Conservation (phyloP, 2,329 filamentous ascomycete species). For the Aspergillus amoenus region DNA sequence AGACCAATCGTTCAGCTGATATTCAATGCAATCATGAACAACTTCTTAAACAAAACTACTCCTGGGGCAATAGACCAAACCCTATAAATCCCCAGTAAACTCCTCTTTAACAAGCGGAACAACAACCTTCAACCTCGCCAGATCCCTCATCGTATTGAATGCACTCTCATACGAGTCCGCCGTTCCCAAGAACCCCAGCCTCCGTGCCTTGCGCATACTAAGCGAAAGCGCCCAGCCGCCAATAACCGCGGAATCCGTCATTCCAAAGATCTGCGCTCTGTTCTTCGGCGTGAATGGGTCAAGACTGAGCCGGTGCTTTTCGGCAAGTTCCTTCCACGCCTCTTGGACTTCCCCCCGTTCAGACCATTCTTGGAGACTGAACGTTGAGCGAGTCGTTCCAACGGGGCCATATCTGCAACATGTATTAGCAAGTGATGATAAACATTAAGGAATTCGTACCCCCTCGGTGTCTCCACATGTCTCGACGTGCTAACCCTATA, state of each 20-base stretch:
- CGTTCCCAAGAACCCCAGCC: slow-evolving; percentile 16
- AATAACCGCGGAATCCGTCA: slow-evolving; percentile 18
- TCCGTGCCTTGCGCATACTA: slow-evolving; percentile 19
- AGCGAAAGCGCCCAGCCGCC: slow-evolving; percentile 18
- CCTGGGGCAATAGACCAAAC: too few relatives aligned
- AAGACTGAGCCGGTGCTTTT: slow-evolving; percentile 37
- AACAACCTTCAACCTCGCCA: slow-evolving; percentile 13
- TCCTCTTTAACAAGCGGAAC: too few relatives aligned
- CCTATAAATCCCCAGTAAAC: too few relatives aligned
- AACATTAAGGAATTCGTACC: slow-evolving; percentile 33
- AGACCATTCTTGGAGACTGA: slow-evolving; percentile 43
- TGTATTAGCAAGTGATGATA: slow-evolving; percentile 13
- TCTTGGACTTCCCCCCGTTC: slow-evolving; percentile 42
- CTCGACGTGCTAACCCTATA: slow-evolving; percentile 23
- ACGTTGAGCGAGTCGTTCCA: neutral
- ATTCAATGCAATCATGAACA: too few relatives aligned
- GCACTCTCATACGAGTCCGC: slow-evolving; percentile 16
- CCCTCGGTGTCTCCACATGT: slow-evolving; percentile 28
- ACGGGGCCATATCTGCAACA: neutral
- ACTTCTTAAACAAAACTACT: too few relatives aligned
- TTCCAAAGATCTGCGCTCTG: slow-evolving; percentile 6
- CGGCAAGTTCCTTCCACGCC: slow-evolving; percentile 21
- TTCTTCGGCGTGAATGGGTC: slow-evolving; percentile 1
- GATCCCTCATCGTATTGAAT: slow-evolving; percentile 11
- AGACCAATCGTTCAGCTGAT: too few relatives aligned